These are phyloP conservation scores for Parmales sp. DNA, from an alignment of 108 stramenopile genomes.

Conservation along the genomic window DNA sequence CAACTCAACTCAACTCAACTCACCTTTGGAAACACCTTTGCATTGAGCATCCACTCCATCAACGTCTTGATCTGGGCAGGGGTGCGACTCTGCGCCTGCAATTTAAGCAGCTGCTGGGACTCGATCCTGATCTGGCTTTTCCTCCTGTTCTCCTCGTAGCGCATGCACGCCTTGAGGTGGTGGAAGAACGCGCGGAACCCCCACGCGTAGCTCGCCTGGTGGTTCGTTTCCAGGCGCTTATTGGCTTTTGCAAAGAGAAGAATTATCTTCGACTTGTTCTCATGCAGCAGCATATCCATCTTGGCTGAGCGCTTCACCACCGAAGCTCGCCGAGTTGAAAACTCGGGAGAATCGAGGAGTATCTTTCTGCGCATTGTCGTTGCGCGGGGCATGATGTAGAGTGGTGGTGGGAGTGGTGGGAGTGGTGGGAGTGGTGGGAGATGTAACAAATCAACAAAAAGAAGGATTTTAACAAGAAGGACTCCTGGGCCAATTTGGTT, in stretches of 20 bases:
- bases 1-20: too few relatives aligned
- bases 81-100: neutral
- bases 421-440: too few relatives aligned
- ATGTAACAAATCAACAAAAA: too few relatives aligned
- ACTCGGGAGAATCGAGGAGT: too few relatives aligned
- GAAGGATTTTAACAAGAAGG: too few relatives aligned
- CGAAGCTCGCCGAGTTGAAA: too few relatives aligned
- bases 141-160: neutral
- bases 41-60: neutral
- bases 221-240: neutral
- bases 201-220: neutral
- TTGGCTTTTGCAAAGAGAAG: neutral
- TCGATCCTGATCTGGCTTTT: neutral
- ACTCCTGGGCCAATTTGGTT: too few relatives aligned
- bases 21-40: constrained; percentile 3
- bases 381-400: too few relatives aligned
- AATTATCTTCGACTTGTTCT: neutral
- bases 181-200: neutral
- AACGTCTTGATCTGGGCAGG: neutral
- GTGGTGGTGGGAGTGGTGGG: too few relatives aligned
- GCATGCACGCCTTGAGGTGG: neutral
- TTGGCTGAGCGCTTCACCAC: too few relatives aligned
- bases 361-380: too few relatives aligned
- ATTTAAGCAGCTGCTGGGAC: neutral
- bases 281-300: neutral